Percentiles rank a stretch among this genome's conserved stretches.
Evolutionary conservation across 1,284 basidiomycete genomes (phyloP).

Genomic region (Waitea zeae): DNA sequence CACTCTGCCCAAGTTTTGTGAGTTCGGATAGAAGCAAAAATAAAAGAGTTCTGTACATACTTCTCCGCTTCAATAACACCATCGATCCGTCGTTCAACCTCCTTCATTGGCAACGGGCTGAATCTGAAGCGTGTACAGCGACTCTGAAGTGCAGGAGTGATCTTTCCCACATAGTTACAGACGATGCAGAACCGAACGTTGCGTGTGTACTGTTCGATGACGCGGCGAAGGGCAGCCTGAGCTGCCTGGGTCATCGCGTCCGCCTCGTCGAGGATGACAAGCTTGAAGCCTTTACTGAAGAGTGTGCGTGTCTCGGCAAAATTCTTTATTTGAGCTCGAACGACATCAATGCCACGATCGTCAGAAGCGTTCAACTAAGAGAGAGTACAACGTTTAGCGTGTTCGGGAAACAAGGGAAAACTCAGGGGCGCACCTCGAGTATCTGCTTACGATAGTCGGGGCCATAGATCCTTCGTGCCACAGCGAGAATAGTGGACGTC

Average conservation of each 20-base stretch:
- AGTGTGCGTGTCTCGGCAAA: constrained; percentile 94
- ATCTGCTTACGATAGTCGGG: constrained; percentile 75
- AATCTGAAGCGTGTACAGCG: constrained; percentile 97
- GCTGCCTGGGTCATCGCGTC: constrained; percentile 99
- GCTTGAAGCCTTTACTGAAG: constrained; percentile 86
- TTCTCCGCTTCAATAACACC: constrained; percentile 75
- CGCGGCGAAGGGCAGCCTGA: constrained; percentile 87
- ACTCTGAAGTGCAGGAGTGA: constrained; percentile 95
- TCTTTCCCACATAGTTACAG: constrained; percentile 99
- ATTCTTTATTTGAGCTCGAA: constrained; percentile 96
- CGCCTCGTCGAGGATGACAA: constrained; percentile 96
- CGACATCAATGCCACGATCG: constrained; percentile 96
- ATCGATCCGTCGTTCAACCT: constrained; percentile 75
- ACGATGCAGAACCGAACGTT: constrained; percentile 99
- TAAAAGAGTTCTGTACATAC: constrained; percentile 29
- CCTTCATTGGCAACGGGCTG: constrained; percentile 77
- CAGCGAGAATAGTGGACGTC: constrained; percentile 94
- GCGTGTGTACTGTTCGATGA: constrained; percentile 97
- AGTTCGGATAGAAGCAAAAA: neutral
- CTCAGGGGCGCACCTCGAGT: constrained; percentile 52
- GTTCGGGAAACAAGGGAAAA: constrained; percentile 3
- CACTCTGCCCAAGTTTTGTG: constrained; percentile 46
- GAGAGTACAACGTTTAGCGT: constrained; percentile 2
- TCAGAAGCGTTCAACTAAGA: constrained; percentile 87
- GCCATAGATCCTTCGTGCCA: constrained; percentile 89